Base-by-base conservation (phyloP, 306 rosid species). In the Gynostemma pentaphyllum region DNA sequence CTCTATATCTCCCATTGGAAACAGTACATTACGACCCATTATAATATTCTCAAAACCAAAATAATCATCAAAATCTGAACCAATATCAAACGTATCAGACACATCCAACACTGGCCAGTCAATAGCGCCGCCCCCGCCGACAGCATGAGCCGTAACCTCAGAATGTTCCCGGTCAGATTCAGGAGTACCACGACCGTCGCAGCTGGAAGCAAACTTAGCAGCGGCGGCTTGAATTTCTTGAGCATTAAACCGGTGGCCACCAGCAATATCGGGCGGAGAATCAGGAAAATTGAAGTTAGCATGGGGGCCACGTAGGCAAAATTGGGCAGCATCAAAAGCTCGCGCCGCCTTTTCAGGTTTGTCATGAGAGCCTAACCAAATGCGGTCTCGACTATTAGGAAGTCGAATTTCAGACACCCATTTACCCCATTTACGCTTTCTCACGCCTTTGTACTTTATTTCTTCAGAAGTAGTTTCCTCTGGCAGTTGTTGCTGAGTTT, bases 341-440 rank as follows among this genome's bases (percentile, higher is more conserved):
- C 87, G 69, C 7, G 95, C 95, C 0, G 95, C 95, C 23, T 84
- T 82, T 37, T 70, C 81, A 5, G 82, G 77, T 0, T 83, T 63
- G 42, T 87, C 83, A 7, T 81, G 78, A 29, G 95, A 87, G 0
- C 95, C 95, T 16, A 87, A 64, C 95, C 95, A 87, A 14, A 87
- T 87, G 0, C 95, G 67, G 39, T 84, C 87, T 0, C 91, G 83
- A 71, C 95, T 76, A 11, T 87, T 82, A 2, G 95, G 95, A 10
- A 87, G 85, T 41, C 95, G 69, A 21, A 87, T 80, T 16, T 87
- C 95, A 1, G 91, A 84, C 0, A 87, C 95, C 95, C 95, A 87
- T 74, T 84, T 87, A 0, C 95, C 95, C 95, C 95, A 87, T 70
- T 87, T 87, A 7, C 95, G 75, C 79, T 70, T 80, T 18, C 95